These are phyloP conservation scores for Mycena epipterygia DNA, from an alignment of 768 basidiomycete species.

Conservation along the genomic window DNA sequence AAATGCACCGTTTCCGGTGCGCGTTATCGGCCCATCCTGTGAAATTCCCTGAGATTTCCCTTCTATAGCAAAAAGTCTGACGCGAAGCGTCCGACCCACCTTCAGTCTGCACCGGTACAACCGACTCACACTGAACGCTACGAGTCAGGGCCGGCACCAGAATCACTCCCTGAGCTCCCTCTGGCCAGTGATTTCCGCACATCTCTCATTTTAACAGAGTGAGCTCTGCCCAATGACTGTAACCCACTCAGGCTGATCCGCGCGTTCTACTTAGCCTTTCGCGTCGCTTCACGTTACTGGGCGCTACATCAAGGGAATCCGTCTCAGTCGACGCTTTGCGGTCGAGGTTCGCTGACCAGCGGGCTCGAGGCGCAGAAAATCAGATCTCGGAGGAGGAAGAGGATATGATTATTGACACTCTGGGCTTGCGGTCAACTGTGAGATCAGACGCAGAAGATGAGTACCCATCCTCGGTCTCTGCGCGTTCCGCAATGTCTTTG, in stretches of 20 bases:
- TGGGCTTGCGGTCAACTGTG: conserved; percentile 63
- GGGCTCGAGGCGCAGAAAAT: conserved; percentile 75
- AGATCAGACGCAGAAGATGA: conserved; percentile 45
- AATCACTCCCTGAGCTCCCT: conserved; percentile 69
- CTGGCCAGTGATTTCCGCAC: conserved; percentile 86
- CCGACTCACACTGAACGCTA: conserved; percentile 46
- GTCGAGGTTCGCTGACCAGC: conserved; percentile 79
- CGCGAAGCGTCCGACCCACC: conserved; percentile 57
- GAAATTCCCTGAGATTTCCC: conserved; percentile 33
- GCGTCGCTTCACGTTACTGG: conserved; percentile 85
- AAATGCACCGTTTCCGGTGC: conserved; percentile 89
- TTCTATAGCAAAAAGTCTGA: conserved; percentile 82
- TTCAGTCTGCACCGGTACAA: conserved; percentile 18
- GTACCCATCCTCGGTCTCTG: conserved; percentile 44
- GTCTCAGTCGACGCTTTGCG: conserved; percentile 75
- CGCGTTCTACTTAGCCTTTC: conserved; percentile 67
- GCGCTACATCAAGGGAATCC: conserved; percentile 75
- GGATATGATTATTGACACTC: conserved; percentile 84
- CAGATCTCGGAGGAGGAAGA: conserved; percentile 87
- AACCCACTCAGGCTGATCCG: conserved; percentile 28
- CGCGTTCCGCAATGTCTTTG: conserved; percentile 51
- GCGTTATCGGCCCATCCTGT: conserved; percentile 41
- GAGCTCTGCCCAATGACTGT: conserved; percentile 49
- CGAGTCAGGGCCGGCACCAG: conserved; percentile 46
- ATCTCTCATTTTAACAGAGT: conserved; percentile 90